Evolutionary conservation across 176 grass and related monocot species (phyloP).

Genomic region (Cenchrus americanus): DNA sequence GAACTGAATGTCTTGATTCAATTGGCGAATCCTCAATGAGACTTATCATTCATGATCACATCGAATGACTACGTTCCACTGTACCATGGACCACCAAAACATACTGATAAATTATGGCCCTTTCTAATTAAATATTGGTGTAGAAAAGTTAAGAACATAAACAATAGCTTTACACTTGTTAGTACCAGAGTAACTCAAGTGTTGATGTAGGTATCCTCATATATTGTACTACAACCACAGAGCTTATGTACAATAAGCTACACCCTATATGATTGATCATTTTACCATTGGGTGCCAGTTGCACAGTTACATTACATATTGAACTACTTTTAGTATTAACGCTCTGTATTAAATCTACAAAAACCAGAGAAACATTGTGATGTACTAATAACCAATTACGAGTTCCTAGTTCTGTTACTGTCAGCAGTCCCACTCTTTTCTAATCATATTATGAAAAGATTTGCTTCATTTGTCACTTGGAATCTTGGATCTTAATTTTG

Average conservation of each 20-base stretch:
- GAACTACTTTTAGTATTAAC: neutral
- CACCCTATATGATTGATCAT: neutral
- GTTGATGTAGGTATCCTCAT: neutral
- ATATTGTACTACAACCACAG: neutral
- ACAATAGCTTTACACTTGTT: slow-evolving; percentile 5
- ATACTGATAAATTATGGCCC: neutral
- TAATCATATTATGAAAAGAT: neutral
- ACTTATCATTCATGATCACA: neutral
- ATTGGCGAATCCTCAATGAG: neutral
- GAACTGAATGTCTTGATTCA: neutral
- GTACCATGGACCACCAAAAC: neutral
- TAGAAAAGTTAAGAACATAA: neutral
- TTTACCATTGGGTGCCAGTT: neutral
- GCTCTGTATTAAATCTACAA: neutral
- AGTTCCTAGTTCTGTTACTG: neutral
- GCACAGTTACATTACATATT: neutral
- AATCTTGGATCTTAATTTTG: slow-evolving; percentile 45
- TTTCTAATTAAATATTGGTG: neutral
- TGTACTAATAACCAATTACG: neutral
- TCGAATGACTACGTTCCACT: neutral
- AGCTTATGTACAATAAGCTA: neutral
- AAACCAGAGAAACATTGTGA: neutral
- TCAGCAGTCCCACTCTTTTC: neutral
- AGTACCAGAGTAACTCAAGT: neutral
- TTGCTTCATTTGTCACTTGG: slow-evolving; percentile 8